Base-by-base conservation (phyloP, 2,329 filamentous ascomycete species). In the Huntiella decipiens region DNA sequence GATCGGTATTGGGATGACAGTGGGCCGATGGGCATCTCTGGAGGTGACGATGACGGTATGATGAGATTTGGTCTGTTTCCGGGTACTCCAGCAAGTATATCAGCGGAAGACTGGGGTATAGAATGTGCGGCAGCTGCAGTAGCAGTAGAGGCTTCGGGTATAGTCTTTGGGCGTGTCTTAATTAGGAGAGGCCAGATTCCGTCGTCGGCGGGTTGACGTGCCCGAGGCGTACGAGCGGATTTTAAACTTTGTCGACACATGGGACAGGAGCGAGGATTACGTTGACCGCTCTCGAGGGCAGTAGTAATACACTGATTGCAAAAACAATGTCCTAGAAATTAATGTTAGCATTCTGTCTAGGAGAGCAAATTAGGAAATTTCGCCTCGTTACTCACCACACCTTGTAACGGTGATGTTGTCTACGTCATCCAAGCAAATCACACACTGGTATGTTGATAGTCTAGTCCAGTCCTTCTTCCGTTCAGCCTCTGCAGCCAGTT, bases 361-460 rank as follows among this genome's bases (percentile, higher is more conserved):
- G 15, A 22, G 33, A 12, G 12, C 11, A 38, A 4, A 34, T 22
- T 16, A 15, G 5, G 5, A 32, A 7, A 10, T 28, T 28, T 28
- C 8, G 7, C 22, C 8, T 7, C 5, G 33, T 34, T 34, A 62
- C 73, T 52, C 71, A 79, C 76, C 76, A 58, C 76, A 80, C 57
- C 78, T 72, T 2, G 76, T 80, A 39, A 78, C 69, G 1, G 73
- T 77, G 50, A 80, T 54, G 22, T 65, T 62, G 1, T 66, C 68
- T 19, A 65, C 68, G 50, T 73, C 65, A 50, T 79, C 76, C 72
- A 79, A 75, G 58, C 76, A 80, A 48, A 80, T 79, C 38, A 75
- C 73, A 51, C 76, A 80, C 57, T 79, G 72, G 41, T 78, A 75
- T 3, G 63, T 62, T 38, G 66, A 63, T 12, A 80, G 57, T 56